Evolutionary conservation across 1,139 yeast species (phyloP).

Genomic region (Sugiyamaella grinbergsii): DNA sequence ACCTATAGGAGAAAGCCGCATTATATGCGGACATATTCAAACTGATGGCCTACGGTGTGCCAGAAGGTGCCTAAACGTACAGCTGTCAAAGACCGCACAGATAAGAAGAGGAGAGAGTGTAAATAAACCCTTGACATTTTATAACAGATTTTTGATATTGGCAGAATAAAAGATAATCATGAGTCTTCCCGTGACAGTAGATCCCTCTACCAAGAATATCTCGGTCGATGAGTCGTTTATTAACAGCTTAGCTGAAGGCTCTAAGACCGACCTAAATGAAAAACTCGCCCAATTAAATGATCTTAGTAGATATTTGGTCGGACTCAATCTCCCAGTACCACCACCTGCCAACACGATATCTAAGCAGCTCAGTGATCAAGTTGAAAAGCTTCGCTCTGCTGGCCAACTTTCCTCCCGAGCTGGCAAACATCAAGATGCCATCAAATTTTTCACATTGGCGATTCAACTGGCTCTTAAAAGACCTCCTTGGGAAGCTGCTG

Average conservation of each 20-base stretch:
- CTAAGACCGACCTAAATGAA: slow-evolving; percentile 46
- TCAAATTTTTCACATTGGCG: slow-evolving; percentile 72
- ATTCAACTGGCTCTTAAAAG: slow-evolving; percentile 80
- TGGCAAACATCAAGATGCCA: slow-evolving; percentile 68
- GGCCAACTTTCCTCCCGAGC: slow-evolving; percentile 67
- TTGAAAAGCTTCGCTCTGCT: slow-evolving; percentile 70
- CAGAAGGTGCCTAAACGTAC: too few relatives aligned
- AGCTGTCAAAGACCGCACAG: too few relatives aligned
- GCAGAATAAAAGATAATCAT: not conserved
- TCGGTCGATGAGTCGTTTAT: slow-evolving; percentile 36
- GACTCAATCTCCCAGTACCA: slow-evolving; percentile 63
- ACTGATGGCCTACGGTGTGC: too few relatives aligned
- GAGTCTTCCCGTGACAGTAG: slow-evolving; percentile 14
- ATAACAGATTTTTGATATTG: not conserved
- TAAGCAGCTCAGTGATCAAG: slow-evolving; percentile 53
- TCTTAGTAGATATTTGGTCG: slow-evolving; percentile 60
- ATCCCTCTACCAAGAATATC: slow-evolving; percentile 41
- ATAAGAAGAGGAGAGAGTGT: too few relatives aligned
- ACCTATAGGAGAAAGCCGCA: not conserved
- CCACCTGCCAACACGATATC: slow-evolving; percentile 62
- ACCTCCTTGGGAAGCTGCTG: slow-evolving; percentile 84
- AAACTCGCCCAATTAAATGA: slow-evolving; percentile 67
- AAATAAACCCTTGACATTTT: not conserved
- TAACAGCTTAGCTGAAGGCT: slow-evolving; percentile 29
- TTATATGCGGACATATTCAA: not conserved